Evolutionary conservation across 108 stramenopile species (phyloP), one percentile per base, ranked within the genome.

Genomic region (Tribonema minus): DNA sequence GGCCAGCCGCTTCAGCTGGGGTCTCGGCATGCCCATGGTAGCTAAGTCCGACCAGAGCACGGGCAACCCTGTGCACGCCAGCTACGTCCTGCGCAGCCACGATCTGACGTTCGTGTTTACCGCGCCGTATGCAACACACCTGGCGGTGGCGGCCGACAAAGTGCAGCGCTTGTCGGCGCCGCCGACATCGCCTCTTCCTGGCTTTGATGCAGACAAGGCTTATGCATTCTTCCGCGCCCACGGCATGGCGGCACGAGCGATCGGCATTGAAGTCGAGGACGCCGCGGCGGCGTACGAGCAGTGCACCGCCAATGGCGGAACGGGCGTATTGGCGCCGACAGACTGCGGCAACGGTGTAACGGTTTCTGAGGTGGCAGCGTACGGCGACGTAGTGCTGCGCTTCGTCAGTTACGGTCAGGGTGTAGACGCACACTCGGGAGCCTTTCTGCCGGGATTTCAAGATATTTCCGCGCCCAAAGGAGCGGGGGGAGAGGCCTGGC

Each of bases 31-130:
- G 86, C 27, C 74, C 23, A 46, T 83, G 26, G 86, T 86, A 12
- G 84, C 86, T 33, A 82, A 82, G 61, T 82, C 81, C 12, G 81
- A 82, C 61, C 72, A 72, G 72, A 82, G 81, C 65, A 82, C 84
- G 23, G 84, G 84, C 12, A 86, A 86, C 80, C 73, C 70, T 26
- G 41, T 32, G 71, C 82, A 84, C 81, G 82, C 82, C 33, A 81
- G 80, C 80, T 83, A 84, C 71, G 84, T 82, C 7, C 54, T 84
- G 27, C 70, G 81, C 67, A 84, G 83, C 64, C 36, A 85, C 41
- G 84, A 85, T 29, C 41, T 86, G 37, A 72, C 62, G n/a, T 80
- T 86, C 25, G 74, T 82, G 61, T 86, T 84, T 80, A 86, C 84
- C 2, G 86, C 86, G 2, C 86, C 86, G n/a, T 86, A 86, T 0